Percentiles rank a stretch among this genome's conserved stretches.
Evolutionary conservation across 176 grass and related monocot species (phyloP).

Genomic region (Triticum urartu): DNA sequence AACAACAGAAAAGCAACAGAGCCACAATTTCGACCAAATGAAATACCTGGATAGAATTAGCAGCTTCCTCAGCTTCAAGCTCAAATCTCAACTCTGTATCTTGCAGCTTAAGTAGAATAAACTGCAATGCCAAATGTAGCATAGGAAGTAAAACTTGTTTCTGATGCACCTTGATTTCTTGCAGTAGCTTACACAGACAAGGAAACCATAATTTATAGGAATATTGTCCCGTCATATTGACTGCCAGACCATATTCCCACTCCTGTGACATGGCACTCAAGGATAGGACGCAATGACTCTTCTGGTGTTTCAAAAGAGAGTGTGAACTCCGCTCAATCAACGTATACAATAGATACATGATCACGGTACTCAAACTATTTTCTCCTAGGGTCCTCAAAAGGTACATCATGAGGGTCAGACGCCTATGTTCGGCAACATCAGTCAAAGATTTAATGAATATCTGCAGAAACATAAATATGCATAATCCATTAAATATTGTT

Average conservation of each 20-base stretch:
- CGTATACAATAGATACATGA: slow-evolving; percentile 60
- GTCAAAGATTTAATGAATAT: slow-evolving; percentile 92
- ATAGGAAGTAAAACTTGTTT: slow-evolving; percentile 40
- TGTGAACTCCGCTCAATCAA: slow-evolving; percentile 42
- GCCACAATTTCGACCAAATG: neutral
- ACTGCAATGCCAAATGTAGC: slow-evolving; percentile 57
- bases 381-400: slow-evolving; percentile 83
- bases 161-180: slow-evolving; percentile 55
- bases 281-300: slow-evolving; percentile 1
- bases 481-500: neutral
- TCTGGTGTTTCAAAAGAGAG: slow-evolving; percentile 19
- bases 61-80: slow-evolving; percentile 56
- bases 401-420: slow-evolving; percentile 67
- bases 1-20: slow-evolving; percentile 7
- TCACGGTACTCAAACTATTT: slow-evolving; percentile 53
- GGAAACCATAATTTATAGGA: slow-evolving; percentile 90
- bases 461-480: slow-evolving; percentile 34
- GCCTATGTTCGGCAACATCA: slow-evolving; percentile 64
- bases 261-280: slow-evolving; percentile 41
- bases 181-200: slow-evolving; percentile 74
- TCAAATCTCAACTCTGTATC: slow-evolving; percentile 83
- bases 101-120: slow-evolving; percentile 71
- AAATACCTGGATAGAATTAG: slow-evolving; percentile 72
- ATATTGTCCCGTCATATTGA: slow-evolving; percentile 57
- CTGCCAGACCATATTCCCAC: slow-evolving; percentile 82